Evolutionary conservation across 345 rosid species (phyloP).

Genomic region (Linum usitatissimum): DNA sequence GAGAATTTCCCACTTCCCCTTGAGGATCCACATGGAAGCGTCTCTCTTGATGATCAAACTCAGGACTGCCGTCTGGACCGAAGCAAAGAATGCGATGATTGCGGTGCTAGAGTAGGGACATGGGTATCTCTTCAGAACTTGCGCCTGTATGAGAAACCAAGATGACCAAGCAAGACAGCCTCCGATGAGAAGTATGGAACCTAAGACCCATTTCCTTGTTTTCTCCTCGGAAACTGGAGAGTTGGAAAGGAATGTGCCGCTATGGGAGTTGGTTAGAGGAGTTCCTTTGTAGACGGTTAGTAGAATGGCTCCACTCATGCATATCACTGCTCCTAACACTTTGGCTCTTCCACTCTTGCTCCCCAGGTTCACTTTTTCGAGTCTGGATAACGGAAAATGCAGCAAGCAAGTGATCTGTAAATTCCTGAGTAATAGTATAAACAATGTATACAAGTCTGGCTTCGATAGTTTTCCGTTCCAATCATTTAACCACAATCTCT

Average conservation of each 20-base stretch:
- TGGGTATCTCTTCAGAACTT: conserved; percentile 15
- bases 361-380: conserved; percentile 14
- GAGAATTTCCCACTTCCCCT: conserved; percentile 13
- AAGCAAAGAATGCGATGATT: conserved; percentile 15
- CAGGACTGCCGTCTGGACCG: conserved; percentile 13
- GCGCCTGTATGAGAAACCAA: conserved; percentile 22
- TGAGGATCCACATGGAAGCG: conserved; percentile 15
- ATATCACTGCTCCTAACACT: conserved; percentile 17
- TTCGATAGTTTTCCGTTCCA: too few relatives aligned
- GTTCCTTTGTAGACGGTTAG: conserved; percentile 17
- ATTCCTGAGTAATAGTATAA: too few relatives aligned
- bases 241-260: not conserved
- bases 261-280: conserved; percentile 8
- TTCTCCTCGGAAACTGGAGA: not conserved
- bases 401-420: not conserved
- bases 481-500: too few relatives aligned
- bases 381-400: not conserved
- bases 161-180: conserved; percentile 18
- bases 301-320: conserved; percentile 17
- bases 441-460: not conserved
- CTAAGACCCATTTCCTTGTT: conserved; percentile 13
- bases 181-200: conserved; percentile 17
- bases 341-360: conserved; percentile 19
- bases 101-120: conserved; percentile 19
- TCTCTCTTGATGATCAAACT: conserved; percentile 9